A percentile compares a stretch with the other conserved stretches of the same genome.
phyloP scores from a whole-genome alignment of 805 yeast genomes.

The Candida stauntonica region DNA sequence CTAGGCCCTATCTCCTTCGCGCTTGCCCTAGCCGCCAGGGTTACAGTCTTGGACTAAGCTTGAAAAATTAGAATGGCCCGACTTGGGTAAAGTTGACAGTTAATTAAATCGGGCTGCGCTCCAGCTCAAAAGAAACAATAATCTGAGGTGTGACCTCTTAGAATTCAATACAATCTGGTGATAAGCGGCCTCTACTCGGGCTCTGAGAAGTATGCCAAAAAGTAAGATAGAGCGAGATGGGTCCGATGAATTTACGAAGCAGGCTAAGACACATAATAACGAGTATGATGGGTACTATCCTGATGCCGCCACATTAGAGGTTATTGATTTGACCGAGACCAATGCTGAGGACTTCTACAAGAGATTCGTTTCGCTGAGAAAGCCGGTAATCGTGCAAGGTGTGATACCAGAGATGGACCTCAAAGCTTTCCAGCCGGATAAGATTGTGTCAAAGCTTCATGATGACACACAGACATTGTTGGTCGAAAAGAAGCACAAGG shows the following conservation, averaged over 20 bases:
- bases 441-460: constrained; percentile 34
- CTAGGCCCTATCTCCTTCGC: too few relatives aligned
- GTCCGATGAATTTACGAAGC: background rate
- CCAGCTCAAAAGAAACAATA: too few relatives aligned
- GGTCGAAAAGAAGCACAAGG: constrained; percentile 52
- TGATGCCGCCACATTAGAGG: constrained; percentile 1
- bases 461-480: constrained; percentile 36
- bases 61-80: too few relatives aligned
- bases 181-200: too few relatives aligned
- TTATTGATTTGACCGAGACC: background rate
- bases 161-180: too few relatives aligned
- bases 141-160: too few relatives aligned
- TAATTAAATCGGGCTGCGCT: too few relatives aligned
- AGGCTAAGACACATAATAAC: constrained; percentile 2
- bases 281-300: constrained; percentile 15
- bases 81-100: too few relatives aligned
- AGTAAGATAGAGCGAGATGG: background rate
- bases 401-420: constrained; percentile 32
- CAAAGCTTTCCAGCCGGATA: constrained; percentile 31
- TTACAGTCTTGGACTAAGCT: too few relatives aligned
- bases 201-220: too few relatives aligned
- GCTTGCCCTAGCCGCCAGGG: too few relatives aligned
- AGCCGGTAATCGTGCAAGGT: constrained; percentile 48
- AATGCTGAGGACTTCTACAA: constrained; percentile 10
- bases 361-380: constrained; percentile 18